phyloP scores from a whole-genome alignment of 805 yeast genomes.

The Lipomyces mesembrius region DNA sequence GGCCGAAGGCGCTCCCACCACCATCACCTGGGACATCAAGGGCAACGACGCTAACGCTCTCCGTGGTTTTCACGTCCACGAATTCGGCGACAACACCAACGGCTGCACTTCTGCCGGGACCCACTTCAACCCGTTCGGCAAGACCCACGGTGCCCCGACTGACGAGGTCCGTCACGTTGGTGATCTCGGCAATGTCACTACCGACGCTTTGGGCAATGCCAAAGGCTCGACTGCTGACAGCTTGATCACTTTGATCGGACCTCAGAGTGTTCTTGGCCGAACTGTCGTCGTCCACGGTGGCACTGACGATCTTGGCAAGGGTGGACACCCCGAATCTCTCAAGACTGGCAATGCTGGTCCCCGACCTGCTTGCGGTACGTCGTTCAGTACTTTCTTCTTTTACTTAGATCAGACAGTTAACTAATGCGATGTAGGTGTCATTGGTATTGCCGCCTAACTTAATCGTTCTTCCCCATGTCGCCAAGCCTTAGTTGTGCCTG shows the following conservation, averaged over 20 bases:
- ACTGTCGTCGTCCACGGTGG: constrained; percentile 89
- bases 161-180: constrained; percentile 84
- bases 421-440: constrained; percentile 33
- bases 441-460: constrained; percentile 39
- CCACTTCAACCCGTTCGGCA: constrained; percentile 89
- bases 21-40: constrained; percentile 81
- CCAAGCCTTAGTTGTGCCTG: too few relatives aligned
- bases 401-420: background rate
- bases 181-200: constrained; percentile 91
- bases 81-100: constrained; percentile 98
- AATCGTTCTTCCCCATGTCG: background rate
- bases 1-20: constrained; percentile 79
- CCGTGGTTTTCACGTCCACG: constrained; percentile 98
- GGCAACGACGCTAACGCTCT: constrained; percentile 88
- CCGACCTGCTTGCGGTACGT: constrained; percentile 92
- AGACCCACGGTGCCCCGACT: constrained; percentile 90
- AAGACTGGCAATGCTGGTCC: constrained; percentile 95
- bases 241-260: constrained; percentile 81
- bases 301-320: constrained; percentile 87
- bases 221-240: constrained; percentile 84
- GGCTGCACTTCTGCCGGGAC: constrained; percentile 99
- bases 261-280: constrained; percentile 85
- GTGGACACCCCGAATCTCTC: constrained; percentile 83
- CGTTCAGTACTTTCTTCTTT: background rate
- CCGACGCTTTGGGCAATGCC: constrained; percentile 88